Conservation (phyloP, 1,284 basidiomycete species). For the Sanghuangporus baumii region DNA sequence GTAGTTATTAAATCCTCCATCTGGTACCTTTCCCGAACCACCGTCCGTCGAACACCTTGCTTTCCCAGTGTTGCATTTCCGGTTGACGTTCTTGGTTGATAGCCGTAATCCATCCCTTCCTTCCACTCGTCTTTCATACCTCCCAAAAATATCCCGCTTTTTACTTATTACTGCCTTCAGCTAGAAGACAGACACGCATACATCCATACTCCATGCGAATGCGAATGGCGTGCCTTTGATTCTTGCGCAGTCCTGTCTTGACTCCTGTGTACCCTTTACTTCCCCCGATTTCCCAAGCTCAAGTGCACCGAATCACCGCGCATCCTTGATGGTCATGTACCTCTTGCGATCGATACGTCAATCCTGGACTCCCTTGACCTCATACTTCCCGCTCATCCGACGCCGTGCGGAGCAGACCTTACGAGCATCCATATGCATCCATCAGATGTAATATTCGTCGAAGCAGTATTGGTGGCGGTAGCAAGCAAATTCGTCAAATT, state of each 20-base stretch:
- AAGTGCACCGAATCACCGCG: neutral
- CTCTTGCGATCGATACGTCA: neutral
- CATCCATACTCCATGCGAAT: neutral
- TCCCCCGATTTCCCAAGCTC: neutral
- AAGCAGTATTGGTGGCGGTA: neutral
- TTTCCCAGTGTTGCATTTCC: neutral
- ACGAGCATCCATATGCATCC: neutral
- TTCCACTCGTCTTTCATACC: neutral
- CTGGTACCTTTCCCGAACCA: neutral
- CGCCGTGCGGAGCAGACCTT: neutral
- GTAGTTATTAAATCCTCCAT: neutral
- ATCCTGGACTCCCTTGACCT: neutral
- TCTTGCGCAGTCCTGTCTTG: neutral
- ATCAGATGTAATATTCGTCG: constrained; percentile 1
- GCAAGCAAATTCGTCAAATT: too few species aligned
- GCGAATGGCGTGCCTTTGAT: neutral
- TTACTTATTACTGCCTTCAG: neutral
- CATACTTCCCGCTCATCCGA: neutral
- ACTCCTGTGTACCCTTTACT: neutral
- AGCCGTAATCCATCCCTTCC: neutral
- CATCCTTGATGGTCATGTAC: neutral
- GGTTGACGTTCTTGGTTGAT: constrained; percentile 5
- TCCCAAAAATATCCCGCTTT: too few species aligned
- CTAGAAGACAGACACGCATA: neutral
- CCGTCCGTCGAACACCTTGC: neutral